Evolutionary conservation across 2,329 filamentous ascomycete species (phyloP).

Genomic region (Piedraia hortae): DNA sequence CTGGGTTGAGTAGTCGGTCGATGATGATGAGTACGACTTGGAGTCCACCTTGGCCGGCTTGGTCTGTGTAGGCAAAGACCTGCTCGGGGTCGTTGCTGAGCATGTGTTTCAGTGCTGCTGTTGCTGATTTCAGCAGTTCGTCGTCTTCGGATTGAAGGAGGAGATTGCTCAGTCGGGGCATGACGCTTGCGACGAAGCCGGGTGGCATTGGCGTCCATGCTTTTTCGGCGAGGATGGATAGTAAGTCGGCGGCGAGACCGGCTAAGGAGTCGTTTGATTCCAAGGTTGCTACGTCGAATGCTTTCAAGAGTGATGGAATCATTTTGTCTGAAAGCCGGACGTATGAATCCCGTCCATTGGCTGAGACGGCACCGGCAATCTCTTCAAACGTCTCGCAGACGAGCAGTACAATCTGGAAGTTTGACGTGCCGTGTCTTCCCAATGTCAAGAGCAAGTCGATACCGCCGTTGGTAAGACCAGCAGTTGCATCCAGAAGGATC

Average conservation of each 20-base stretch:
- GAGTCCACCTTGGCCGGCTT: constrained; percentile 51
- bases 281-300: constrained; percentile 65
- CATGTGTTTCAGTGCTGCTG: constrained; percentile 67
- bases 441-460: constrained; percentile 67
- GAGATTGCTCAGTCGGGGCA: constrained; percentile 66
- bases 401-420: constrained; percentile 72
- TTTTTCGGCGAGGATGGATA: constrained; percentile 55
- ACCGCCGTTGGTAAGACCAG: constrained; percentile 47
- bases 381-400: constrained; percentile 82
- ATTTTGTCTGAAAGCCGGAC: constrained; percentile 59
- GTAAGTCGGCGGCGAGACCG: constrained; percentile 62
- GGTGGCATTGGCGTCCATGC: constrained; percentile 62
- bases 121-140: constrained; percentile 64
- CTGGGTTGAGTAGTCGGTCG: constrained; percentile 58
- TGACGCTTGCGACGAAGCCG: constrained; percentile 57
- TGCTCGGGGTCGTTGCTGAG: constrained; percentile 74
- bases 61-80: constrained; percentile 62
- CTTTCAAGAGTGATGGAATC: constrained; percentile 60
- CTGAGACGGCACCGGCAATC: constrained; percentile 41
- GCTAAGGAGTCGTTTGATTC: constrained; percentile 66
- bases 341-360: constrained; percentile 38
- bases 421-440: constrained; percentile 63
- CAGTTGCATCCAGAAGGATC: constrained; percentile 49
- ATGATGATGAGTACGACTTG: constrained; percentile 80
- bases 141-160: constrained; percentile 66